These are phyloP conservation scores for Atractiella rhizophila DNA, from an alignment of 768 basidiomycete species.

Conservation along the genomic window DNA sequence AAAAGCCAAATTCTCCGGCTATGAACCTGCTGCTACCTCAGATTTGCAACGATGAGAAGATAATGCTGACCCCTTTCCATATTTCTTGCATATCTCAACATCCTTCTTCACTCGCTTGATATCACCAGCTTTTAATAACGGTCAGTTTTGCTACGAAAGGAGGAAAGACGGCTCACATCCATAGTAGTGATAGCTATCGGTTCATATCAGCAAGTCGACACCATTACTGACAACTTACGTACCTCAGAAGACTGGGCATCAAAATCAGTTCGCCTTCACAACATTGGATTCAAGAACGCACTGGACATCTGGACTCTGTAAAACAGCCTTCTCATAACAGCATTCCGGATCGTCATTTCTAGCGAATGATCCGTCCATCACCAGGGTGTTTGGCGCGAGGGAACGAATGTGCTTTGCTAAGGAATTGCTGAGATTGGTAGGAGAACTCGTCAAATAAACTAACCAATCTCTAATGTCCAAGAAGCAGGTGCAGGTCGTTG, in stretches of 20 bases:
- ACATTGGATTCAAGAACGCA: too few relatives aligned
- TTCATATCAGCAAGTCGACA: too few relatives aligned
- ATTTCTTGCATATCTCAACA: slow-evolving; percentile 7
- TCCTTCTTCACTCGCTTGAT: slow-evolving; percentile 13
- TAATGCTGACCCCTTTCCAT: slow-evolving; percentile 13
- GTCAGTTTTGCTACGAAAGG: neutral
- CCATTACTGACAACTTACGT: too few relatives aligned
- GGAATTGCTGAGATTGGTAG: too few relatives aligned
- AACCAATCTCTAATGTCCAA: too few relatives aligned
- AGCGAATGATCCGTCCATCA: slow-evolving; percentile 17
- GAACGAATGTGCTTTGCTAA: slow-evolving; percentile 16
- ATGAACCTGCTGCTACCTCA: slow-evolving; percentile 7
- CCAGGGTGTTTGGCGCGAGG: slow-evolving; percentile 13
- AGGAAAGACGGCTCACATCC: neutral
- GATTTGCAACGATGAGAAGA: neutral
- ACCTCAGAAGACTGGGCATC: too few relatives aligned
- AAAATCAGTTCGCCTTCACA: too few relatives aligned
- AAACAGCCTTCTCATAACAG: slow-evolving; percentile 12
- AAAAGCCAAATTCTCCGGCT: slow-evolving; percentile 17
- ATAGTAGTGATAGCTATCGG: slow-evolving; percentile 9
- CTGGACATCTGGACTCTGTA: slow-evolving; percentile 11
- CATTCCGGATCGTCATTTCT: slow-evolving; percentile 9
- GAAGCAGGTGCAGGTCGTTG: too few relatives aligned
- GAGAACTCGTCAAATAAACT: too few relatives aligned
- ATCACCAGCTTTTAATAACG: slow-evolving; percentile 9